Conservation (phyloP, 2,329 filamentous ascomycete genomes). For the Lomentospora prolificans region DNA sequence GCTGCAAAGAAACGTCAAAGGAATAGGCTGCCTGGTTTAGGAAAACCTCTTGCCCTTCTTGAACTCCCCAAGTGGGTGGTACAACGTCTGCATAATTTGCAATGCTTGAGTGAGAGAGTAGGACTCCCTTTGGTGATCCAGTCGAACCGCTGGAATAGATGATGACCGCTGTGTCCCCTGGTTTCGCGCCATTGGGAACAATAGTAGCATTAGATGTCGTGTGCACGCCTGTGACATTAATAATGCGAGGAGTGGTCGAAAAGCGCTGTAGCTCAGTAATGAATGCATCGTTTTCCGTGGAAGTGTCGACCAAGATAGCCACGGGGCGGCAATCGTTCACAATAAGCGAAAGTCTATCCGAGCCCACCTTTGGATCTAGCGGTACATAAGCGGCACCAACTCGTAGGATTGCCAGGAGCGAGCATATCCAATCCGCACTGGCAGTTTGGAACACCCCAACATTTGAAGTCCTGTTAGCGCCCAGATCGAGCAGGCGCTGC, state of each 20-base stretch:
- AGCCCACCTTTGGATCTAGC: constrained; percentile 25
- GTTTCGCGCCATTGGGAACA: constrained; percentile 9
- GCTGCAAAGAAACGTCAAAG: constrained; percentile 30
- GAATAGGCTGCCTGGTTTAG: constrained; percentile 28
- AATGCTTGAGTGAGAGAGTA: constrained; percentile 20
- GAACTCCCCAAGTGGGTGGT: not conserved
- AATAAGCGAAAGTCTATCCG: constrained; percentile 2
- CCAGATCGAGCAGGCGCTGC: not conserved
- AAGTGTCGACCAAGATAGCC: not conserved
- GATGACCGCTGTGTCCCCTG: constrained; percentile 16
- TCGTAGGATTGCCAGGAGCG: constrained; percentile 29
- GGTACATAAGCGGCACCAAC: constrained; percentile 29
- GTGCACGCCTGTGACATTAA: not conserved
- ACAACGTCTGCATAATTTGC: constrained; percentile 13
- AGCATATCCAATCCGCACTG: constrained; percentile 22
- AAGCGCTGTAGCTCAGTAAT: not conserved
- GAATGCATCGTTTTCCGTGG: not conserved
- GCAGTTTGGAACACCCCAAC: constrained; percentile 32
- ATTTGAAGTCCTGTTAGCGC: not conserved
- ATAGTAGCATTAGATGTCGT: not conserved
- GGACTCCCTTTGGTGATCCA: constrained; percentile 30
- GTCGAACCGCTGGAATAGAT: constrained; percentile 25
- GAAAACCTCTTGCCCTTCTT: constrained; percentile 15
- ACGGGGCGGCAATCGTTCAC: not conserved
- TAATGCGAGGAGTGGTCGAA: not conserved